Evolutionary conservation across 495 filamentous ascomycete species (phyloP), one percentile per base, ranked within the genome.

Genomic region (Apiosordaria backusii): DNA sequence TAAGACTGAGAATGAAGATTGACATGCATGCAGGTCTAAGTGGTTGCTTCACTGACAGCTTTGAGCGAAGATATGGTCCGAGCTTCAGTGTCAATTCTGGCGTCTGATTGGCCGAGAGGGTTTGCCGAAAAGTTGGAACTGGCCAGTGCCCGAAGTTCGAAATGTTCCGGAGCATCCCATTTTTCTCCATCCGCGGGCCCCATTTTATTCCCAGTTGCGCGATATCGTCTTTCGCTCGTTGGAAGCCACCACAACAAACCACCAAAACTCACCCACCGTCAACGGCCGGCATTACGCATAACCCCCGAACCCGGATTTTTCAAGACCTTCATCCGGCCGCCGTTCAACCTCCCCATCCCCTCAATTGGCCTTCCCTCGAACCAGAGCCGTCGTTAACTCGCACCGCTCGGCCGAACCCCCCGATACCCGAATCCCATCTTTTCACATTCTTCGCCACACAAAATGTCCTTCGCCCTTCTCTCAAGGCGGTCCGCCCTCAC

Each of bases 401-500:
- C 50, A 19, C 67, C 50, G 22, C 60, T 60, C 19, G 52, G 52
- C 52, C 52, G 52, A 19, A 55, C 22, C 18, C 52, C 22, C 52
- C 52, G 22, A 55, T 55, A 21, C 27, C 40, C 22, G 40, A 59
- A 59, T 9, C 60, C 10, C n/a, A 23, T 35, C 50, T 24, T 25
- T 53, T 40, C 27, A 50, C 57, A 21, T 57, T 25, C 23, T 35
- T 59, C 19, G 45, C 60, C 7, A 50, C 50, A 13, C 52, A 65
- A 65, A 52, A 76, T 76, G 74, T 75, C 74, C 16, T 75, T 76
- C 65, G 67, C 72, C 57, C 68, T 74, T 29, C 71, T 70, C 54
- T 68, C 70, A 63, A 72, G 75, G 71, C 67, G 67, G 67, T 77
- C 78, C 61, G 74, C 66, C 74, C 69, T 75, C 67, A 64, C 76